Base-by-base conservation (phyloP, 192 early-diverging fungal genomes). In the Neocallimastix lanati region DNA sequence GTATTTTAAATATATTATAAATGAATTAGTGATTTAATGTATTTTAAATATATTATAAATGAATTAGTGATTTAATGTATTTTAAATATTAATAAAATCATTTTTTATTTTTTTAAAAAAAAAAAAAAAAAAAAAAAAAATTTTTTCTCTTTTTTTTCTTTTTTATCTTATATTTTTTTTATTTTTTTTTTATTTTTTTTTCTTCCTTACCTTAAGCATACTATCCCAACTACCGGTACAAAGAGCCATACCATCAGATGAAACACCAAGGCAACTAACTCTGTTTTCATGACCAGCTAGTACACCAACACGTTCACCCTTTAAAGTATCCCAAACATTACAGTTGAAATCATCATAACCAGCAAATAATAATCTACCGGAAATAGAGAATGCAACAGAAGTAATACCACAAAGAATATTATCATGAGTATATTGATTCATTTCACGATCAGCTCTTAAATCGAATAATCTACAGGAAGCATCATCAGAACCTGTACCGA, bases 271-370 rank as follows among this genome's bases (percentile, higher is more conserved):
- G 84, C 98, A 99, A 79, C 92, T 94, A 29, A 99, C 96, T 29
- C 96, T 90, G 87, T 98, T 99, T 78, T 98, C 96, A 84, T 99
- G 98, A 40, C 91, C 93, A 50, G 93, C 92, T 80, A 99, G 82
- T 12, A 96, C 95, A 38, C 95, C 95, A 21, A 98, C 94, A 77
- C 97, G 88, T 78, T 98, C 93, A 76, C 96, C 94, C 86, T 96
- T 96, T 50, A 99, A 89, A 29, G 96, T 97, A 85, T 99, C 98
- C 98, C 98, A 99, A 16, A 99, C 96, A 82, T 99, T 97, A 90
- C 96, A 98, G 87, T 98, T 97, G 85, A 95, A 98, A 85, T 99
- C 96, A 82, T 99, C 98, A 81, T 98, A 98, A 28, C 98, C 98
- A 29, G 96, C 96, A 92, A 99, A 99, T 80, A 99, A 83, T 30